phyloP scores from a whole-genome alignment of 208 protist genomes.

The Crithidia bombi region DNA sequence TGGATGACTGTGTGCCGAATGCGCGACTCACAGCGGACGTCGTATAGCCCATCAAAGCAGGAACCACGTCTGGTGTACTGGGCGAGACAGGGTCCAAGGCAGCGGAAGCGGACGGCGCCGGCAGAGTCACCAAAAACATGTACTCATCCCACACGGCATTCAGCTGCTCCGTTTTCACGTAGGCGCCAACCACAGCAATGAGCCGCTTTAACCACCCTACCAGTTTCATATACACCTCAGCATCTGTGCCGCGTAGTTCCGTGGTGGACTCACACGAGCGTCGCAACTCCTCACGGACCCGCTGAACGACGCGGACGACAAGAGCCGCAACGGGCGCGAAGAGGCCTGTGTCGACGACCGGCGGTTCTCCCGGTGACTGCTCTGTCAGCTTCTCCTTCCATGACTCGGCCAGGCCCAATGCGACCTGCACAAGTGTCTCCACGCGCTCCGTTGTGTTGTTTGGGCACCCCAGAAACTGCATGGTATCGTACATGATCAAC shows the following conservation, averaged over 20 bases:
- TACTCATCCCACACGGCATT: constrained; percentile 18
- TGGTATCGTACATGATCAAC: constrained; percentile 31
- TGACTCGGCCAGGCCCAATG: constrained; percentile 29
- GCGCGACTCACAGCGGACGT: not conserved
- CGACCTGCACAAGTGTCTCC: constrained; percentile 33
- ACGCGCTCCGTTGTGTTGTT: constrained; percentile 14
- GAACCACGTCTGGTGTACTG: not conserved
- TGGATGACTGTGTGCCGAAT: not conserved
- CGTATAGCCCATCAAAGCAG: constrained; percentile 12
- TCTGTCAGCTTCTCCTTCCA: not conserved
- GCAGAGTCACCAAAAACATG: not conserved
- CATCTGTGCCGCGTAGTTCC: not conserved
- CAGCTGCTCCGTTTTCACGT: not conserved
- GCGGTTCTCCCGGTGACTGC: not conserved
- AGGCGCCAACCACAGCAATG: not conserved
- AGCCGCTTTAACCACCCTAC: constrained; percentile 10
- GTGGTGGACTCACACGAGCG: not conserved
- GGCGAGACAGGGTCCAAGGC: not conserved
- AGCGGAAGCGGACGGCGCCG: not conserved
- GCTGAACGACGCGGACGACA: not conserved
- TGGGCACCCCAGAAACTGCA: constrained; percentile 17
- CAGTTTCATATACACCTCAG: constrained; percentile 4
- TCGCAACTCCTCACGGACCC: constrained; percentile 1
- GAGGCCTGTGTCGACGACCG: not conserved
- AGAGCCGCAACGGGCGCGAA: constrained; percentile 3